A percentile compares a stretch with the other conserved stretches of the same genome.
Evolutionary conservation across 768 basidiomycete species (phyloP).

Genomic region (Pilatotrama ljubarskyi): DNA sequence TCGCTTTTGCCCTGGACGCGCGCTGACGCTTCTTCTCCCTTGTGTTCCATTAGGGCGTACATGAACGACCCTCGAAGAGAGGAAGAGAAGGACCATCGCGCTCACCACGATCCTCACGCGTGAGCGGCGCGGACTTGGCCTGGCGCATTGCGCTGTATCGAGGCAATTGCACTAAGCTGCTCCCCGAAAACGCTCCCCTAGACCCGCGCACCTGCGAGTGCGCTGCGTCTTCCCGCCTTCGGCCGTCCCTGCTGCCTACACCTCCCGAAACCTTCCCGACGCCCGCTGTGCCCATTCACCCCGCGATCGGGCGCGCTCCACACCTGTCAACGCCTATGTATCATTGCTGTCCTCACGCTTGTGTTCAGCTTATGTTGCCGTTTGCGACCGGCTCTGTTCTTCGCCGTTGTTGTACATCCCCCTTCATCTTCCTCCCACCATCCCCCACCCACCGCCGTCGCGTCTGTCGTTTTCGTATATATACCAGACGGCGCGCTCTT

Average conservation of each 20-base stretch:
- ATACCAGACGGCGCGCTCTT: slow-evolving; percentile 11
- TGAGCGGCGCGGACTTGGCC: neutral
- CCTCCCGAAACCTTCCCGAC: too few species aligned
- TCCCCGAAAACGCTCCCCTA: neutral
- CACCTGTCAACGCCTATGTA: neutral
- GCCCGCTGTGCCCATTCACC: too few species aligned
- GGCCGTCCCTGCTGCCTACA: neutral
- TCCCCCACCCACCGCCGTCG: neutral
- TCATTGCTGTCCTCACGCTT: neutral
- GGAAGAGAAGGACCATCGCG: slow-evolving; percentile 7
- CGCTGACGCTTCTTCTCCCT: neutral
- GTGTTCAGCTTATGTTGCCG: neutral
- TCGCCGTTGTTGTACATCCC: slow-evolving; percentile 8
- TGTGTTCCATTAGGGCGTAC: neutral
- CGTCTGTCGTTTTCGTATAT: neutral
- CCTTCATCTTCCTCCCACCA: neutral
- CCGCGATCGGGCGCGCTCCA: neutral
- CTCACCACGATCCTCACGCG: neutral
- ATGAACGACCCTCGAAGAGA: slow-evolving; percentile 8
- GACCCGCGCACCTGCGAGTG: neutral
- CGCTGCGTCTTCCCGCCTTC: neutral
- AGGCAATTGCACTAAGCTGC: neutral
- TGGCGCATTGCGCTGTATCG: neutral
- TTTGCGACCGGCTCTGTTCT: neutral
- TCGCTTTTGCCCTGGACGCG: neutral